A percentile compares a stretch with the other conserved stretches of the same genome.
These are phyloP conservation scores for Saccharomycopsis sp. DNA, from an alignment of 805 yeast genomes.

Conservation along the genomic window DNA sequence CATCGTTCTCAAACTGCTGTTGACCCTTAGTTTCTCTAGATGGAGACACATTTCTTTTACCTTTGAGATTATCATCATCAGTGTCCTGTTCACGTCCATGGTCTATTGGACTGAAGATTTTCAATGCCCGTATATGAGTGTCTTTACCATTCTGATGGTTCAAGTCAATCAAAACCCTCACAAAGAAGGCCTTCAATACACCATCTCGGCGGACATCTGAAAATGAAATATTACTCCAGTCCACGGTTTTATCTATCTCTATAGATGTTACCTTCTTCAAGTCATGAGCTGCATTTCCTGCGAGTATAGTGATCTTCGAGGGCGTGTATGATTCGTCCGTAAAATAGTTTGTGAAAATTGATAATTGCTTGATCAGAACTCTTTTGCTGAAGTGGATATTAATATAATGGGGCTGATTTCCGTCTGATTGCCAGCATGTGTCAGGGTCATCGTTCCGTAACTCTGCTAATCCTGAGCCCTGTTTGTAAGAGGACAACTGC, in stretches of 20 bases:
- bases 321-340: conserved; percentile 95
- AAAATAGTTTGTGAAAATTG: conserved; percentile 62
- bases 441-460: conserved; percentile 67
- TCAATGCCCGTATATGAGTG: conserved; percentile 76
- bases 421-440: conserved; percentile 93
- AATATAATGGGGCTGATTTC: conserved; percentile 77
- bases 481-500: conserved; percentile 72
- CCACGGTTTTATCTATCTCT: conserved; percentile 58
- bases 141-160: conserved; percentile 97
- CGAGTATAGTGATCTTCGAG: conserved; percentile 49
- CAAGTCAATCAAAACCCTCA: conserved; percentile 55
- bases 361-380: conserved; percentile 61
- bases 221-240: conserved; percentile 69
- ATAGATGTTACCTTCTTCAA: conserved; percentile 57
- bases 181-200: conserved; percentile 57
- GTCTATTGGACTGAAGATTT: conserved; percentile 32
- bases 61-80: background rate
- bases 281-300: conserved; percentile 80
- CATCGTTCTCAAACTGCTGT: background rate
- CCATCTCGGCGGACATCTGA: conserved; percentile 48
- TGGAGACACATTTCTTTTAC: background rate
- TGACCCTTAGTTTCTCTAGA: background rate
- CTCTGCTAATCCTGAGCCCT: conserved; percentile 64
- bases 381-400: conserved; percentile 74
- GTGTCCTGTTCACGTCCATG: background rate